Evolutionary conservation across 306 rosid species (phyloP).

Genomic region (Vigna hirtella): DNA sequence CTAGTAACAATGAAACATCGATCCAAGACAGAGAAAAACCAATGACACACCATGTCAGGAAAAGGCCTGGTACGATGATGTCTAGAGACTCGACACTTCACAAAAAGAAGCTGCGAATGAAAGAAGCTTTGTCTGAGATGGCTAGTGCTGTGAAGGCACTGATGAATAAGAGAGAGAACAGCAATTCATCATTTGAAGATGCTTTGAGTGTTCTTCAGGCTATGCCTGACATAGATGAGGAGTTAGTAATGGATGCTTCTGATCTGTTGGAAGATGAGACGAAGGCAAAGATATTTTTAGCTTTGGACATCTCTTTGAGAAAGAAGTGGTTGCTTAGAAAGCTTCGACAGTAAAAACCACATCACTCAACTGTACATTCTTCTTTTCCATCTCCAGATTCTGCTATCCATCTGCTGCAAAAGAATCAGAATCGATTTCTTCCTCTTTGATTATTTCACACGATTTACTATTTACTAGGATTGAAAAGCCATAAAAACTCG

Average conservation of each 20-base stretch:
- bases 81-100: slow-evolving; percentile 29
- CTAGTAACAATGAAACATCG: slow-evolving; percentile 44
- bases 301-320: slow-evolving; percentile 59
- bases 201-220: slow-evolving; percentile 76
- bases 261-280: slow-evolving; percentile 77
- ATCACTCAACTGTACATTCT: slow-evolving; percentile 6
- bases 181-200: slow-evolving; percentile 48
- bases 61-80: slow-evolving; percentile 37
- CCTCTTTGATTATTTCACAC: too few species aligned
- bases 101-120: slow-evolving; percentile 49
- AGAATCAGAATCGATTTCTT: too few species aligned
- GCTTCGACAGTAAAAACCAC: slow-evolving; percentile 53
- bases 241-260: slow-evolving; percentile 75
- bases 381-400: neutral
- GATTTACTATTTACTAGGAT: too few species aligned
- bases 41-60: slow-evolving; percentile 42
- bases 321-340: slow-evolving; percentile 81
- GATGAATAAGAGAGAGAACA: slow-evolving; percentile 49
- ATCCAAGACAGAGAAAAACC: slow-evolving; percentile 51
- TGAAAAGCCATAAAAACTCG: too few species aligned
- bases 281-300: slow-evolving; percentile 73
- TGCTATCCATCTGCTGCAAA: neutral
- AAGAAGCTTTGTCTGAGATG: slow-evolving; percentile 64
- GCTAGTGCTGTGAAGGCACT: slow-evolving; percentile 62
- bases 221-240: slow-evolving; percentile 71